A percentile compares a stretch with the other conserved stretches of the same genome.
Conservation (phyloP, 2,329 filamentous ascomycete species). For the Orbilia blumenaviensis region DNA sequence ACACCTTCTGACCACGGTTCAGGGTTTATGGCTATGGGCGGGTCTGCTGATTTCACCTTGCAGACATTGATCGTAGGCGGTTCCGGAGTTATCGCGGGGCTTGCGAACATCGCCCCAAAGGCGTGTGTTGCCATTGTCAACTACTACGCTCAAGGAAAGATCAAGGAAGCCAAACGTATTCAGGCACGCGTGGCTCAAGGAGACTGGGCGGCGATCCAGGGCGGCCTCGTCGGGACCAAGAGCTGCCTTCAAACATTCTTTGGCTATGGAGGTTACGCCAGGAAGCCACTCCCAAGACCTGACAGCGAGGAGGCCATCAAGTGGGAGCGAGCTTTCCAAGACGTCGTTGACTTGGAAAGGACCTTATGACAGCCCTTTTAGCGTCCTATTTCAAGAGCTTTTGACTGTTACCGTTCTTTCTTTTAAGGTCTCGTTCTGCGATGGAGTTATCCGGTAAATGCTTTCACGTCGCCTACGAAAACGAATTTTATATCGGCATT, state of each 20-base stretch:
- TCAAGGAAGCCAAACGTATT: slow-evolving; percentile 76
- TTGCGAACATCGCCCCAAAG: slow-evolving; percentile 86
- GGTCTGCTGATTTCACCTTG: slow-evolving; percentile 85
- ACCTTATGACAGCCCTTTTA: slow-evolving; percentile 37
- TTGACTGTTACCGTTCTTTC: slow-evolving; percentile 2
- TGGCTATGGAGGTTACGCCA: slow-evolving; percentile 80
- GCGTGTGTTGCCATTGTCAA: slow-evolving; percentile 81
- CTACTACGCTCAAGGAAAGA: slow-evolving; percentile 76
- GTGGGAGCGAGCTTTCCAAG: slow-evolving; percentile 50
- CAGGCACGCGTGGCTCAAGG: slow-evolving; percentile 80
- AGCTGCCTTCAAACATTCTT: slow-evolving; percentile 80
- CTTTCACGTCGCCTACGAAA: slow-evolving; percentile 40
- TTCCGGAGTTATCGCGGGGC: slow-evolving; percentile 83
- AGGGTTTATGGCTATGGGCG: slow-evolving; percentile 85
- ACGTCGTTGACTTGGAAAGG: slow-evolving; percentile 48
- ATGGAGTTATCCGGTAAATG: slow-evolving; percentile 40
- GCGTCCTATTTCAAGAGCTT: background rate
- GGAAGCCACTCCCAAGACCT: slow-evolving; percentile 75
- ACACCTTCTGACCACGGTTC: slow-evolving; percentile 70
- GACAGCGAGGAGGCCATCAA: slow-evolving; percentile 67
- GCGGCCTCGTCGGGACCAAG: slow-evolving; percentile 87
- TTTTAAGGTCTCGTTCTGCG: slow-evolving; percentile 25
- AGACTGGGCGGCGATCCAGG: slow-evolving; percentile 84
- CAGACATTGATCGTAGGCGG: slow-evolving; percentile 82
- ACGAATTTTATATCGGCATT: slow-evolving; percentile 19